phyloP scores from a whole-genome alignment of 2,329 filamentous ascomycete genomes.

The Raffaelea deltoideospora region DNA sequence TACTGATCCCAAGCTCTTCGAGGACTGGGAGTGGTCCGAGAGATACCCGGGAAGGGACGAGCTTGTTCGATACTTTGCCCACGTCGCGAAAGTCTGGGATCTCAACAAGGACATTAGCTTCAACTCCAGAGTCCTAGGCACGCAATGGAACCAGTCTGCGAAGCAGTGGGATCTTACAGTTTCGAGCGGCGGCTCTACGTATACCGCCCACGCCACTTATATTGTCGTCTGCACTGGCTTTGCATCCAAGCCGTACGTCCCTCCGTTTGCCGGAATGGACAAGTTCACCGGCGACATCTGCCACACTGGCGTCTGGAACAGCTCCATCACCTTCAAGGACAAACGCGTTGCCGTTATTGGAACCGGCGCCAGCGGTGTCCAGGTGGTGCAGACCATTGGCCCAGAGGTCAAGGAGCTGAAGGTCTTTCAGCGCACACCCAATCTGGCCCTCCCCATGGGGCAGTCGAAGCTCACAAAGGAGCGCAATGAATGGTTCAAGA shows the following conservation, averaged over 20 bases:
- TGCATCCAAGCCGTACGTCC: constrained; percentile 25
- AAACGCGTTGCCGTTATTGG: constrained; percentile 10
- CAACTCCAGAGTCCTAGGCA: constrained; percentile 24
- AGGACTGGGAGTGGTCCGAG: constrained; percentile 28
- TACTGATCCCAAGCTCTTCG: constrained; percentile 21
- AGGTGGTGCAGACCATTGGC: constrained; percentile 12
- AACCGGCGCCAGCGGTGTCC: constrained; percentile 9
- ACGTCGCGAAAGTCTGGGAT: constrained; percentile 26
- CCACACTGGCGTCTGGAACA: constrained; percentile 8
- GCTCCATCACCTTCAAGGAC: constrained; percentile 4
- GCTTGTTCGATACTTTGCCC: constrained; percentile 28
- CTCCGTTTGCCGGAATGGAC: constrained; percentile 14
- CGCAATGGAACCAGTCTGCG: constrained; percentile 20
- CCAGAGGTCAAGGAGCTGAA: constrained; percentile 19
- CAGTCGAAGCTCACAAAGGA: constrained; percentile 23
- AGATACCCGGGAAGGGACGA: constrained; percentile 23
- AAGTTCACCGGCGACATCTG: constrained; percentile 5
- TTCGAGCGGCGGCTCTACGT: too few species aligned
- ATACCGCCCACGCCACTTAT: too few species aligned
- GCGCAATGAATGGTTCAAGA: constrained; percentile 27
- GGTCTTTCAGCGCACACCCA: constrained; percentile 44
- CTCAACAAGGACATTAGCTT: constrained; percentile 29
- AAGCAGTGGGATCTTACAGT: constrained; percentile 25
- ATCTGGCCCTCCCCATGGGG: constrained; percentile 41
- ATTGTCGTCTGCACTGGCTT: constrained; percentile 32